These are phyloP conservation scores for Jatropha curcas DNA, from an alignment of 345 rosid genomes.

Conservation along the genomic window DNA sequence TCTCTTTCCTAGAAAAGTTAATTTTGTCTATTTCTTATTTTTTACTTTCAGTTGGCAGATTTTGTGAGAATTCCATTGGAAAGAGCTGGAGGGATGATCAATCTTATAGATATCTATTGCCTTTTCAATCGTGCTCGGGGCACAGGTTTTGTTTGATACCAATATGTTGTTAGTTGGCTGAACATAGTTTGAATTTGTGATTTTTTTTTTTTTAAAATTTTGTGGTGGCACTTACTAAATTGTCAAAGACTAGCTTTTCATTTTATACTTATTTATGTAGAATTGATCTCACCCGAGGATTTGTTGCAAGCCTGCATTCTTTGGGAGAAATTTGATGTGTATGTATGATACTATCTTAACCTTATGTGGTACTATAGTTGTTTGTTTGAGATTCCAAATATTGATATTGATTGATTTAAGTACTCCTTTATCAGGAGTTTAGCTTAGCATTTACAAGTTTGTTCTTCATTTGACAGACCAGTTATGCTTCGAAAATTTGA, in stretches of 20 bases:
- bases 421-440: background rate
- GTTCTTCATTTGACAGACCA: conserved; percentile 59
- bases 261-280: conserved; percentile 34
- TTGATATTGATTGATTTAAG: background rate
- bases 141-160: conserved; percentile 55
- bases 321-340: conserved; percentile 97
- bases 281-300: conserved; percentile 94
- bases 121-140: conserved; percentile 97
- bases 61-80: conserved; percentile 84
- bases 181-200: background rate
- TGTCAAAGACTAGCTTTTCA: background rate
- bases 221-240: background rate
- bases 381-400: background rate
- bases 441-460: conserved; percentile 17
- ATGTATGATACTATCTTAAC: conserved; percentile 34
- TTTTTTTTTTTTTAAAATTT: background rate
- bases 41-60: conserved; percentile 75
- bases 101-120: conserved; percentile 86
- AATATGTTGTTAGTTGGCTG: background rate
- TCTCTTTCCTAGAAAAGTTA: background rate
- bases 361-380: background rate
- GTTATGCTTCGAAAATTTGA: conserved; percentile 97
- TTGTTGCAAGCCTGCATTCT: conserved; percentile 87
- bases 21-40: conserved; percentile 19
- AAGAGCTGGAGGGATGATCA: conserved; percentile 95